Evolutionary conservation across 805 yeast genomes (phyloP).

Genomic region (Maudiozyma saulgeensis): DNA sequence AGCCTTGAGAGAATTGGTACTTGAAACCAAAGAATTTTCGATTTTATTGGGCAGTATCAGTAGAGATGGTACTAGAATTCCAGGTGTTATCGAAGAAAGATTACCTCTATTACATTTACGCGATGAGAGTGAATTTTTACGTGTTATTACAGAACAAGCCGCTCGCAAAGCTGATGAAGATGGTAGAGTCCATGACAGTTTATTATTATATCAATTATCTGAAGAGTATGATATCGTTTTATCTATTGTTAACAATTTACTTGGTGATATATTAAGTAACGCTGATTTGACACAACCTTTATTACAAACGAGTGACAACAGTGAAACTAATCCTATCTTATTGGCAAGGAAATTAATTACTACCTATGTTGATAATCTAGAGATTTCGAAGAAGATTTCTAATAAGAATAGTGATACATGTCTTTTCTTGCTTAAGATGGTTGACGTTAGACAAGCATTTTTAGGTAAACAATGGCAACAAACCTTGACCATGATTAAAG

Average conservation of each 20-base stretch:
- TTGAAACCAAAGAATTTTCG: slow-evolving; percentile 78
- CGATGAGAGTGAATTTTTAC: slow-evolving; percentile 51
- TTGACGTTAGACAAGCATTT: slow-evolving; percentile 54
- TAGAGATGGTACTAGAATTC: slow-evolving; percentile 62
- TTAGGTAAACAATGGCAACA: slow-evolving; percentile 49
- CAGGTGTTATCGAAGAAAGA: slow-evolving; percentile 79
- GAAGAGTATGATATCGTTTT: slow-evolving; percentile 82
- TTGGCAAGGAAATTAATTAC: slow-evolving; percentile 29
- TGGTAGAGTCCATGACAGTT: slow-evolving; percentile 78
- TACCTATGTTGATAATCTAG: slow-evolving; percentile 43
- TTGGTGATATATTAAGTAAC: slow-evolving; percentile 68
- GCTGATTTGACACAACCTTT: slow-evolving; percentile 59
- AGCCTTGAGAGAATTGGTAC: slow-evolving; percentile 71
- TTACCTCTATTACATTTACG: slow-evolving; percentile 54
- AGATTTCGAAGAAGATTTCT: slow-evolving; percentile 47
- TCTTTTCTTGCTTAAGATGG: slow-evolving; percentile 51
- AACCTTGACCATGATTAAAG: slow-evolving; percentile 46
- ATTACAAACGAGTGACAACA: slow-evolving; percentile 29
- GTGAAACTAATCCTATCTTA: slow-evolving; percentile 35
- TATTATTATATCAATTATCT: slow-evolving; percentile 75
- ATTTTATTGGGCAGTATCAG: slow-evolving; percentile 76
- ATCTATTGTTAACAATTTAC: slow-evolving; percentile 56
- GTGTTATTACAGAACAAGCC: slow-evolving; percentile 70
- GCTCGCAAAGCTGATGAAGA: slow-evolving; percentile 86
- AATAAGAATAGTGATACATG: slow-evolving; percentile 55